phyloP scores from a whole-genome alignment of 192 early-diverging fungal species.

The Cladochytrium replicatum region DNA sequence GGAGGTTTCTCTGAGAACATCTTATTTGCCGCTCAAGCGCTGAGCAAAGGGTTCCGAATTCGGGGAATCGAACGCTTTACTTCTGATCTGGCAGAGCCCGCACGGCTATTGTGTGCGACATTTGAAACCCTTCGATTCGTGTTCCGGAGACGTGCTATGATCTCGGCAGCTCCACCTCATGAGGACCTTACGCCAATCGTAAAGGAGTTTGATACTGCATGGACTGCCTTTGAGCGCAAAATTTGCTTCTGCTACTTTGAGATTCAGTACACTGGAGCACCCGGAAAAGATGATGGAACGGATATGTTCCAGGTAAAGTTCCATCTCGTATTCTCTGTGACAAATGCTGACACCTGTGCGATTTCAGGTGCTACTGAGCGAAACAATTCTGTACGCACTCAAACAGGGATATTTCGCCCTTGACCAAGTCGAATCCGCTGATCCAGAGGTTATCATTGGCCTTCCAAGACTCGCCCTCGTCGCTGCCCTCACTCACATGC shows the following conservation, averaged over 20 bases:
- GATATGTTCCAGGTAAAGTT: conserved; percentile 43
- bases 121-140: conserved; percentile 48
- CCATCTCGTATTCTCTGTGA: conserved; percentile 8
- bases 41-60: conserved; percentile 54
- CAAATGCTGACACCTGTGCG: conserved; percentile 3
- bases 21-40: conserved; percentile 59
- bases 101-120: conserved; percentile 38
- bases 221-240: conserved; percentile 58
- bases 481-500: conserved; percentile 39
- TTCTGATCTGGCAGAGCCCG: conserved; percentile 37
- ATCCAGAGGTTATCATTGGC: conserved; percentile 47
- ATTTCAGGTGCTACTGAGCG: conserved; percentile 52
- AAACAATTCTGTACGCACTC: conserved; percentile 42
- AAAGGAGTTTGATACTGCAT: conserved; percentile 51
- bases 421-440: conserved; percentile 43
- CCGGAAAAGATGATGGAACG: conserved; percentile 27
- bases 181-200: conserved; percentile 43
- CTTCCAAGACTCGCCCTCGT: conserved; percentile 52
- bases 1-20: conserved; percentile 60
- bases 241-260: conserved; percentile 64
- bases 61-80: conserved; percentile 55
- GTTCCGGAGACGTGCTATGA: conserved; percentile 21
- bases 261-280: conserved; percentile 30
- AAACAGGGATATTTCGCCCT: conserved; percentile 15
- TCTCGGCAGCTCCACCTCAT: conserved; percentile 17